Conservation (phyloP, 768 basidiomycete species). For the Suillus discolor region DNA sequence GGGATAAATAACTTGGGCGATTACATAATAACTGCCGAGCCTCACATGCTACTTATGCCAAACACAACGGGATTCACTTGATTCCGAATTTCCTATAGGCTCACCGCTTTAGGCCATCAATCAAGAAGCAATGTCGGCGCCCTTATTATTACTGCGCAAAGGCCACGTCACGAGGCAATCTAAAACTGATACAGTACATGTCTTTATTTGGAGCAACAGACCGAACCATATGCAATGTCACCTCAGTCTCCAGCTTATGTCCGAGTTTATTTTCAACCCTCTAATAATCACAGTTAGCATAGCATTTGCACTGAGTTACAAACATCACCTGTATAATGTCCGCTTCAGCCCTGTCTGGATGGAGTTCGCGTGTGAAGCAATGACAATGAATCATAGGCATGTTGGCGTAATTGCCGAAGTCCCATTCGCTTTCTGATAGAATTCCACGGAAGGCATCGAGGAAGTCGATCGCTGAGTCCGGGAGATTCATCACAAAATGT, state of each 20-base stretch:
- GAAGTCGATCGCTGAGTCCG: slow-evolving; percentile 88
- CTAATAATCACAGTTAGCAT: slow-evolving; percentile 43
- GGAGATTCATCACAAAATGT: slow-evolving; percentile 98
- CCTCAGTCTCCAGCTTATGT: slow-evolving; percentile 49
- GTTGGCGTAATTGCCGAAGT: slow-evolving; percentile 43
- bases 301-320: slow-evolving; percentile 9
- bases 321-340: slow-evolving; percentile 78
- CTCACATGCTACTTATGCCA: slow-evolving; percentile 17
- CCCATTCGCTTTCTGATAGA: slow-evolving; percentile 38
- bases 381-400: slow-evolving; percentile 96
- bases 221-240: slow-evolving; percentile 74
- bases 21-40: slow-evolving; percentile 42
- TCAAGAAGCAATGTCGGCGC: slow-evolving; percentile 3
- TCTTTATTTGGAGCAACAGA: slow-evolving; percentile 95
- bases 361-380: slow-evolving; percentile 90
- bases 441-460: slow-evolving; percentile 86
- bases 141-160: slow-evolving; percentile 23
- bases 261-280: slow-evolving; percentile 72
- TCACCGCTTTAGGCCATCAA: slow-evolving; percentile 2
- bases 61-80: neutral
- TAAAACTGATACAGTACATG: slow-evolving; percentile 97
- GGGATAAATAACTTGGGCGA: slow-evolving; percentile 32
- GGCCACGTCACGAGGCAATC: slow-evolving; percentile 54
- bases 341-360: slow-evolving; percentile 60
- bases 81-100: neutral